Evolutionary conservation across 2,329 filamentous ascomycete species (phyloP), one percentile per base, ranked within the genome.

Genomic region (Colletotrichum neosansevieriae): DNA sequence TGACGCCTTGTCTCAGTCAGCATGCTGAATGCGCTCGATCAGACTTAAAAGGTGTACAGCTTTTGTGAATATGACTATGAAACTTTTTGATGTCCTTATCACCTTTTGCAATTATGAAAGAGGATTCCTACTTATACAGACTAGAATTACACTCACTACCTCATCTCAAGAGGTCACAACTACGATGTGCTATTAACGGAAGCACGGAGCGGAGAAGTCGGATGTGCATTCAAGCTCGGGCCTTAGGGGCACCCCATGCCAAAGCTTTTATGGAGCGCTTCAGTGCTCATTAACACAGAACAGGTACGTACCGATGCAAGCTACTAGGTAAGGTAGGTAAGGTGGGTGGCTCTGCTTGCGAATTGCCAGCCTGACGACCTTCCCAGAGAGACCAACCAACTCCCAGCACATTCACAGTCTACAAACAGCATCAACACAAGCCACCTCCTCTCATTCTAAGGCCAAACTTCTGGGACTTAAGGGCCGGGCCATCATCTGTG

Each of bases 311-410:
- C 15, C 11, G 34, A 64, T 50, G 34, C 13, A 53, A 45, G 36
- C 24, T 24, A 4, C 24, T 24, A n/a, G n/a, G n/a, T n/a, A n/a
- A n/a, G n/a, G n/a, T 4, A 21, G 21, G 24, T 24, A 24, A 29
- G 24, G 51, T 13, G 47, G 51, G 64, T 63, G 59, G 64, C 50
- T 58, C 54, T 50, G 65, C 47, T 47, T 68, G 60, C 61, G 45
- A 64, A 53, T 64, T 58, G 36, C 53, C 51, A 64, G 60, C 53
- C 65, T 58, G 45, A 67, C 34, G 58, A 63, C 50, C 45, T 58
- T 36, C 36, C 47, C 40, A 47, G 54, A 44, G n/a, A 63, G 50
- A 59, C 45, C 59, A 64, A 40, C 40, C 60, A 42, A 56, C 44
- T 54, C 64, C 36, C 64, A 44, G 51, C 44, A 29, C 50, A 24